Percentiles rank a stretch among this genome's conserved stretches.
Evolutionary conservation across 108 stramenopile genomes (phyloP).

Genomic region (Nannochloropsis oceanica): DNA sequence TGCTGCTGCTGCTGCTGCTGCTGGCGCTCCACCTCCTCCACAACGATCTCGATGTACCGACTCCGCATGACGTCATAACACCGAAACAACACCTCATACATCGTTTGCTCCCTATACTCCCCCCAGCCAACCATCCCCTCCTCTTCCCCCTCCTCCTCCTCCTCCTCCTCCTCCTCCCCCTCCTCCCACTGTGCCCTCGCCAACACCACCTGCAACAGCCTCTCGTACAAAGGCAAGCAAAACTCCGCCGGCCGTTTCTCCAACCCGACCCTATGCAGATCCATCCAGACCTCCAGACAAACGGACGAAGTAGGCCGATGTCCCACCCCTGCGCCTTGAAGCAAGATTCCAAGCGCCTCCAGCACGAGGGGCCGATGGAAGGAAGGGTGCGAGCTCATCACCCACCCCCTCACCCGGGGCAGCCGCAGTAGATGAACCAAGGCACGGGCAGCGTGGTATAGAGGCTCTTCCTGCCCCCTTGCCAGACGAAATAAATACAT

Average conservation of each 20-base stretch:
- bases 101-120: background rate
- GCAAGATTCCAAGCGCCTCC: background rate
- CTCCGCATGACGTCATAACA: background rate
- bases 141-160: background rate
- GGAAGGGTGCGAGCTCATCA: background rate
- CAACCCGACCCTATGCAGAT: background rate
- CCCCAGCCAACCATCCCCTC: background rate
- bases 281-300: background rate
- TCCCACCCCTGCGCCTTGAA: background rate
- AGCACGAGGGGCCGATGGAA: background rate
- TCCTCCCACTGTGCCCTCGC: background rate
- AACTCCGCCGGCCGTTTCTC: background rate
- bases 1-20: background rate
- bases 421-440: background rate
- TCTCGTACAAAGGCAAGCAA: background rate
- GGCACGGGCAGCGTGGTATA: background rate
- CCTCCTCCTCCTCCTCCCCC: background rate
- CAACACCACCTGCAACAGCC: background rate
- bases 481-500: background rate
- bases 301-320: background rate
- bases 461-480: background rate
- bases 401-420: background rate
- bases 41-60: background rate
- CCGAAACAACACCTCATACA: background rate
- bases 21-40: background rate